Percentiles rank a stretch among this genome's conserved stretches.
Conservation (phyloP, 768 basidiomycete species). For the Galerina marginata region DNA sequence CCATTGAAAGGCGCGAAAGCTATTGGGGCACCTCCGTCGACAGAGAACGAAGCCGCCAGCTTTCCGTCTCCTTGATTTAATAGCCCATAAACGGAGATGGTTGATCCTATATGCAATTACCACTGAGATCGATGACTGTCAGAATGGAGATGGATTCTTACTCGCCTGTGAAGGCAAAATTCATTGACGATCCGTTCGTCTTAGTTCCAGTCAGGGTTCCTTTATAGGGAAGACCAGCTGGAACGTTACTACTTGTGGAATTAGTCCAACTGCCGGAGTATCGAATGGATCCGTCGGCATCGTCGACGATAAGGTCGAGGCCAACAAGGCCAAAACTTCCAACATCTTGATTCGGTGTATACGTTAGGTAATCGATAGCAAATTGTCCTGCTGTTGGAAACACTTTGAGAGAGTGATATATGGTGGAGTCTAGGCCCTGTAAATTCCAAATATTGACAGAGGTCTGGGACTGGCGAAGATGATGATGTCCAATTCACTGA, state of each 20-base stretch:
- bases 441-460: neutral
- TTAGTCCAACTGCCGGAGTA: neutral
- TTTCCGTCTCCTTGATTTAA: slow-evolving; percentile 8
- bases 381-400: neutral
- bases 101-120: neutral
- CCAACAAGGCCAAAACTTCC: neutral
- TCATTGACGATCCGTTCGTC: slow-evolving; percentile 4
- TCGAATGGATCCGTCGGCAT: neutral
- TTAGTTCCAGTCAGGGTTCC: slow-evolving; percentile 10
- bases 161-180: slow-evolving; percentile 6
- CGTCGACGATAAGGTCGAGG: slow-evolving; percentile 1
- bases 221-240: neutral
- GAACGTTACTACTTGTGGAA: neutral
- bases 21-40: neutral
- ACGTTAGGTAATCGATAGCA: neutral
- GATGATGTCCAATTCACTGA: neutral
- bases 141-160: neutral
- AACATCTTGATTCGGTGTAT: neutral
- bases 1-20: slow-evolving; percentile 7
- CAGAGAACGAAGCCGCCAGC: slow-evolving; percentile 6
- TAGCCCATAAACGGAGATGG: slow-evolving; percentile 6
- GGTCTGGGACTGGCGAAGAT: neutral
- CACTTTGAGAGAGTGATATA: neutral
- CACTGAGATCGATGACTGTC: neutral
- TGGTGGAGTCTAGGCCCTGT: neutral